These are phyloP conservation scores for Phytophthora melonis DNA, from an alignment of 352 stramenopile species.

Conservation along the genomic window DNA sequence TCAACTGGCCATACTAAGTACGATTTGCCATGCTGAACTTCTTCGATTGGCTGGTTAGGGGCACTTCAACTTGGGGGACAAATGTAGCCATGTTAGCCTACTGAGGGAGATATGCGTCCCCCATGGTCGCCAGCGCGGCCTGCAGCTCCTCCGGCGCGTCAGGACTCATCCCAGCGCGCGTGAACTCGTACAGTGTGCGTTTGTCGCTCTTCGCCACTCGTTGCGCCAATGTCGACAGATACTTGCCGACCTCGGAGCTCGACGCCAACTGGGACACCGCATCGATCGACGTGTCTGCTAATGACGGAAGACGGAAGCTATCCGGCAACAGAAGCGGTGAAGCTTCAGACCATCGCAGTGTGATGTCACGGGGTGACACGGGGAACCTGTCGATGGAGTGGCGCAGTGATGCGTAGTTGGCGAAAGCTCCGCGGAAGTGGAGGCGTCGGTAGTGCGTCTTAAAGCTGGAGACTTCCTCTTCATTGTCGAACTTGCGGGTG, in stretches of 20 bases:
- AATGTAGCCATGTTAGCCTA: slow-evolving; percentile 23
- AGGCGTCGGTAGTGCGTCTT: slow-evolving; percentile 57
- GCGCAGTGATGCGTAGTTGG: slow-evolving; percentile 28
- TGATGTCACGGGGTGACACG: slow-evolving; percentile 37
- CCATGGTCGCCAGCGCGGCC: slow-evolving; percentile 47
- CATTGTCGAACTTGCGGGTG: not conserved
- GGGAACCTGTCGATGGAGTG: slow-evolving; percentile 39
- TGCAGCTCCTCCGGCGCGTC: slow-evolving; percentile 74
- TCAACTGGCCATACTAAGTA: slow-evolving; percentile 13
- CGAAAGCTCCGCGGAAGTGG: slow-evolving; percentile 62
- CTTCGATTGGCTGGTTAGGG: slow-evolving; percentile 13
- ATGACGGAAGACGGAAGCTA: slow-evolving; percentile 28
- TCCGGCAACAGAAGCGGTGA: slow-evolving; percentile 33
- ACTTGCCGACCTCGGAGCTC: slow-evolving; percentile 52
- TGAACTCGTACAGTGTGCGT: slow-evolving; percentile 81
- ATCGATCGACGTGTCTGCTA: slow-evolving; percentile 46
- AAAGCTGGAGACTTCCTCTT: not conserved
- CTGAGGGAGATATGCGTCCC: slow-evolving; percentile 54
- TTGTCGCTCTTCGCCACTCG: slow-evolving; percentile 53
- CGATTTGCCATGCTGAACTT: slow-evolving; percentile 22
- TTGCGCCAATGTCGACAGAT: slow-evolving; percentile 52
- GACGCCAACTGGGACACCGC: slow-evolving; percentile 57
- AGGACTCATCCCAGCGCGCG: slow-evolving; percentile 72
- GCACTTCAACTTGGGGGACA: slow-evolving; percentile 22
- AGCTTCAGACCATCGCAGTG: slow-evolving; percentile 51